phyloP scores from a whole-genome alignment of 768 basidiomycete species.

The Tricholoma flavovirens region DNA sequence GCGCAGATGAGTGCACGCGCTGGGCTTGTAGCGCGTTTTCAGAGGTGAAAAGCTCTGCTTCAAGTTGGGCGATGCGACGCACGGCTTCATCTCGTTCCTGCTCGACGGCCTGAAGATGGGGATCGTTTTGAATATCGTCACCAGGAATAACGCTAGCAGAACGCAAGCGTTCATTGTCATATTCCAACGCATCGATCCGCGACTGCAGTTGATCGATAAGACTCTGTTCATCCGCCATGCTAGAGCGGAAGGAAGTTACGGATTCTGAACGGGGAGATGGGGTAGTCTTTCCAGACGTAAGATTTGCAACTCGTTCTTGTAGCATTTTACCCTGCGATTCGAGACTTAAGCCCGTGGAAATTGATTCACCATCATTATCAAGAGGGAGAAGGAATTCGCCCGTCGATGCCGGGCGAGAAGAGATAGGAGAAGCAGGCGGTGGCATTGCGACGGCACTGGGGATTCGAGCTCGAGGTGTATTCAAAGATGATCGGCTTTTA shows the following conservation, averaged over 20 bases:
- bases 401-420: constrained; percentile 33
- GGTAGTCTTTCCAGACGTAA: constrained; percentile 25
- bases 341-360: constrained; percentile 25
- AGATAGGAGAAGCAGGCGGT: constrained; percentile 63
- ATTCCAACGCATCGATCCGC: constrained; percentile 57
- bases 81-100: constrained; percentile 41
- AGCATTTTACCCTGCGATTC: constrained; percentile 34
- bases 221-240: constrained; percentile 28
- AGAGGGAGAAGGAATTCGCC: constrained; percentile 20
- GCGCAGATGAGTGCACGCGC: constrained; percentile 36
- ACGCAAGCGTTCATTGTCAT: constrained; percentile 62
- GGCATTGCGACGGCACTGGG: constrained; percentile 80
- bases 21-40: constrained; percentile 42
- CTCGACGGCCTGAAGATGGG: constrained; percentile 38
- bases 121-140: constrained; percentile 36
- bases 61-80: constrained; percentile 35
- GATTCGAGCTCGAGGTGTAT: constrained; percentile 58
- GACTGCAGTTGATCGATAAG: constrained; percentile 39
- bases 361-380: background rate
- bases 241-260: constrained; percentile 31
- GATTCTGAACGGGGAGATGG: constrained; percentile 31
- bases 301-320: constrained; percentile 44
- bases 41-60: constrained; percentile 33
- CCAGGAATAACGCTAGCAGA: constrained; percentile 20
- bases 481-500: constrained; percentile 35